A percentile compares a stretch with the other conserved stretches of the same genome.
These are phyloP conservation scores for Phytopythium litorale DNA, from an alignment of 352 stramenopile species.

Conservation along the genomic window DNA sequence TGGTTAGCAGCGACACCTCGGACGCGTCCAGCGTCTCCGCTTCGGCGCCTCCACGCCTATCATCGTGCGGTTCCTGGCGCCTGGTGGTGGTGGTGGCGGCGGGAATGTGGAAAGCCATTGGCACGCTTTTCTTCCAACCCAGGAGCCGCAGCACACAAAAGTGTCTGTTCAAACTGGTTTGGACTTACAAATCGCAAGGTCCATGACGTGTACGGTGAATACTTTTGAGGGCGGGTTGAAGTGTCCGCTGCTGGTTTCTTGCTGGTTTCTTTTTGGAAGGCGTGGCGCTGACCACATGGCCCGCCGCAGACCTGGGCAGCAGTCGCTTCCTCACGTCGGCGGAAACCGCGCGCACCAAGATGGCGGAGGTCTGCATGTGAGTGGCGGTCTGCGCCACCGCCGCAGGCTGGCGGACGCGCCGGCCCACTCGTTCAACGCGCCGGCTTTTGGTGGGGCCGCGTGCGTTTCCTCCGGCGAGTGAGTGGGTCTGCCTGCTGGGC, in stretches of 20 bases:
- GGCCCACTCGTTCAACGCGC: no score
- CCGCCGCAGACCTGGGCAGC: background rate
- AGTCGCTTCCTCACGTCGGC: background rate
- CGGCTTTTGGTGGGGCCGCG: background rate
- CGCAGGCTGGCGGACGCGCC: no score
- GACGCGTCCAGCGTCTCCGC: background rate
- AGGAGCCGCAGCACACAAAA: background rate
- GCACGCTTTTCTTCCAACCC: background rate
- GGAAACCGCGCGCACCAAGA: background rate
- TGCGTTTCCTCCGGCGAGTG: background rate
- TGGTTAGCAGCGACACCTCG: background rate
- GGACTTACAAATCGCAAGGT: background rate
- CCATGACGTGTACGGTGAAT: background rate
- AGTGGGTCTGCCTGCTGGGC: no score
- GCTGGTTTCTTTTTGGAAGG: constrained; percentile 3
- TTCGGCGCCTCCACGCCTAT: no score
- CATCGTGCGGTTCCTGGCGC: no score
- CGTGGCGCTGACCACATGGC: background rate
- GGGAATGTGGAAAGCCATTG: background rate
- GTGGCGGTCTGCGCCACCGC: no score
- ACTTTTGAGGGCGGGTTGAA: background rate
- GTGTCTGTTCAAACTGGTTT: background rate
- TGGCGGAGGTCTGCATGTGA: background rate
- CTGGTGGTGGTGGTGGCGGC: background rate
- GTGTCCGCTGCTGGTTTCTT: background rate